phyloP scores from a whole-genome alignment of 768 basidiomycete genomes.

The Tulasnella sp. region DNA sequence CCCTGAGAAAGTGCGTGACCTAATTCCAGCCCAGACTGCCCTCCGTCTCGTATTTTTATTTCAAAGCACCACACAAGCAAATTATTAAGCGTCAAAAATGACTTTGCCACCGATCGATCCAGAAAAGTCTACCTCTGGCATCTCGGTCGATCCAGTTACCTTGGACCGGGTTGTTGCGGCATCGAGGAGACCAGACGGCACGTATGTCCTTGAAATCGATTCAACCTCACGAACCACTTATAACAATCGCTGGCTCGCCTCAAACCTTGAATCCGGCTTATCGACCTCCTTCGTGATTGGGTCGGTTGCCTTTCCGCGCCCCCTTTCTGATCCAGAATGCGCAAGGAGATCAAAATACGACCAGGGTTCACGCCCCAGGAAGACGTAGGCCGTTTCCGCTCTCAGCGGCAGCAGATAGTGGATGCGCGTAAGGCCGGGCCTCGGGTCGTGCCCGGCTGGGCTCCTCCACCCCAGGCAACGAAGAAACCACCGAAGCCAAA shows the following conservation, averaged over 20 bases:
- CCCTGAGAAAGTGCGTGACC: background rate
- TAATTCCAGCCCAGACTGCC: background rate
- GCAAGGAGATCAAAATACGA: conserved; percentile 84
- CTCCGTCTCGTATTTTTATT: background rate
- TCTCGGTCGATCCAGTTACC: conserved; percentile 78
- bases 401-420: conserved; percentile 67
- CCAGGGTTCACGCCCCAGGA: conserved; percentile 95
- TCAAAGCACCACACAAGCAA: background rate
- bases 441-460: conserved; percentile 61
- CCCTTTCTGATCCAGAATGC: conserved; percentile 49
- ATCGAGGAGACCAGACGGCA: conserved; percentile 75
- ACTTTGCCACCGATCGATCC: conserved; percentile 74
- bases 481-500: conserved; percentile 25
- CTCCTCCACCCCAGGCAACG: conserved; percentile 48
- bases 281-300: background rate
- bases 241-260: background rate
- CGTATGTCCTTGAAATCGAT: conserved; percentile 49
- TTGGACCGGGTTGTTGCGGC: conserved; percentile 86
- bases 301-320: background rate
- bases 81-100: conserved; percentile 33
- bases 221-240: background rate
- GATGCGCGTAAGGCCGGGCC: conserved; percentile 51
- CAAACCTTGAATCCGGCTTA: background rate
- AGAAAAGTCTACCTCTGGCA: conserved; percentile 66
- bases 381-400: conserved; percentile 82